These are phyloP conservation scores for Dactylonectria estremocensis DNA, from an alignment of 2,329 filamentous ascomycete species.

Conservation along the genomic window DNA sequence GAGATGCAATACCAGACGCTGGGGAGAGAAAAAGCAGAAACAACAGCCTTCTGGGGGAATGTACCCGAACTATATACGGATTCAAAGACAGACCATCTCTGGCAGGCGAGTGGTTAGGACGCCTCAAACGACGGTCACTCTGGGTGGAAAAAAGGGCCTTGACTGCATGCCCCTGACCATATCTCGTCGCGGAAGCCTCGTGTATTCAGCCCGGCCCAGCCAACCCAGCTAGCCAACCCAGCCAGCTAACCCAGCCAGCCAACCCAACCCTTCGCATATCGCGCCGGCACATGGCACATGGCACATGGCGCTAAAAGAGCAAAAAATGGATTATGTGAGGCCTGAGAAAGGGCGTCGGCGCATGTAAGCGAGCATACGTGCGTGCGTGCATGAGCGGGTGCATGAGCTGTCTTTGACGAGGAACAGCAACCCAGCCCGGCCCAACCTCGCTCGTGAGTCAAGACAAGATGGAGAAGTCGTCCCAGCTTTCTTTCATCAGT, in stretches of 20 bases:
- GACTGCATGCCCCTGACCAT: not conserved
- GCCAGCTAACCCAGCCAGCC: not conserved
- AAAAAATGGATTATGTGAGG: too few relatives aligned
- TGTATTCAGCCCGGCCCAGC: not conserved
- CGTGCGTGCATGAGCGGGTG: not conserved
- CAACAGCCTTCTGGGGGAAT: conserved; percentile 45
- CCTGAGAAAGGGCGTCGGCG: too few relatives aligned
- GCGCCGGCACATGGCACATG: not conserved
- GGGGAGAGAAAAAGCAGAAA: conserved; percentile 32
- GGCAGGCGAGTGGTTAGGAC: not conserved
- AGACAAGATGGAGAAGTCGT: not conserved
- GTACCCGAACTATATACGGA: conserved; percentile 46
- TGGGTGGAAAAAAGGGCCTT: not conserved
- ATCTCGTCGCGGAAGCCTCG: not conserved
- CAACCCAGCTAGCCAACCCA: not conserved
- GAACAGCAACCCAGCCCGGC: not conserved
- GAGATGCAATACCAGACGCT: conserved; percentile 42
- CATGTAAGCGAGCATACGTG: not conserved
- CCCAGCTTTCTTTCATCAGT: not conserved
- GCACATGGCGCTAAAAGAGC: not conserved
- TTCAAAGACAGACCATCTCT: not conserved
- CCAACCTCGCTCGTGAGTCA: conserved; percentile 9
- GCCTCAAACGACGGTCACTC: not conserved
- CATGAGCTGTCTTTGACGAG: not conserved
- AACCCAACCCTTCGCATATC: not conserved